These are phyloP conservation scores for Colletotrichum ledebouriae DNA, from an alignment of 2,329 filamentous ascomycete species.

Conservation along the genomic window DNA sequence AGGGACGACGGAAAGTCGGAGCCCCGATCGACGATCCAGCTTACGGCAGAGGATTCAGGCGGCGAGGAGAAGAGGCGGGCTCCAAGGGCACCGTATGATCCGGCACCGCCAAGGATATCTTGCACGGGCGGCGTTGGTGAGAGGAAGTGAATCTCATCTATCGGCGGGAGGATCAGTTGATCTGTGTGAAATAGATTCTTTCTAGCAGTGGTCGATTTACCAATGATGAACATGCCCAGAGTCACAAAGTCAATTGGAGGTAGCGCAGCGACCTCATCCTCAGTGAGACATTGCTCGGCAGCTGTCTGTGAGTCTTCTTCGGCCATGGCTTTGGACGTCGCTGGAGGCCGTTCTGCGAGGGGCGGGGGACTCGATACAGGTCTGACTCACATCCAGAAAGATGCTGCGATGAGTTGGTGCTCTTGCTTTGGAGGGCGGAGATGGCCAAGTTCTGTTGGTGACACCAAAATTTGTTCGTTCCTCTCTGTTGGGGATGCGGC, in stretches of 20 bases:
- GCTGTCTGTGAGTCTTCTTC: slow-evolving; percentile 12
- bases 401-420: not conserved
- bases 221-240: slow-evolving; percentile 81
- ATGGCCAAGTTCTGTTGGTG: not conserved
- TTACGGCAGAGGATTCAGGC: slow-evolving; percentile 75
- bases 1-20: slow-evolving; percentile 84
- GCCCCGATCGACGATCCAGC: slow-evolving; percentile 93
- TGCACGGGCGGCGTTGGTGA: slow-evolving; percentile 76
- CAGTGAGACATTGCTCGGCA: slow-evolving; percentile 35
- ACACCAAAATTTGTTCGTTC: not conserved
- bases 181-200: not conserved
- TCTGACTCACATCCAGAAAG: not conserved
- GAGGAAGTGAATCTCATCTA: slow-evolving; percentile 92
- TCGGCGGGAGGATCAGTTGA: not conserved
- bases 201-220: slow-evolving; percentile 55
- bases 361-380: not conserved
- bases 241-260: slow-evolving; percentile 73
- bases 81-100: slow-evolving; percentile 87
- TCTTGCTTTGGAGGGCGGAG: not conserved
- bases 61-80: slow-evolving; percentile 87
- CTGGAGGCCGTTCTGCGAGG: not conserved
- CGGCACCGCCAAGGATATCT: slow-evolving; percentile 89
- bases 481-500: not conserved
- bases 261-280: slow-evolving; percentile 49
- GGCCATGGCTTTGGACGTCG: slow-evolving; percentile 13